Evolutionary conservation across 2,329 filamentous ascomycete species (phyloP), one percentile per base, ranked within the genome.

Genomic region (Penicillium thymicola): DNA sequence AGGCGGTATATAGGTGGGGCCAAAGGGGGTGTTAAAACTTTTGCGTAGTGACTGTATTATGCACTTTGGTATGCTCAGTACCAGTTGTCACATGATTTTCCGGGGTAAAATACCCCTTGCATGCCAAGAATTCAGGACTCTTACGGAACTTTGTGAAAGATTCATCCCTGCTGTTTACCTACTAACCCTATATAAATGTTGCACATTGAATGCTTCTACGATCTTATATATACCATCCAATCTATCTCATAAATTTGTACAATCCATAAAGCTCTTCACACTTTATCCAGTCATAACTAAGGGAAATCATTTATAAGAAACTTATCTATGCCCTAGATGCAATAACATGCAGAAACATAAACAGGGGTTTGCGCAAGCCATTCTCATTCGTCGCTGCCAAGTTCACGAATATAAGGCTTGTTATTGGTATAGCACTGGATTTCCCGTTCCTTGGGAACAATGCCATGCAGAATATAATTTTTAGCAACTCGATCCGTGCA

Each of bases 401-500:
- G 8, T 18, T 14, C 16, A 38, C 4, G 8, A 10, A 28, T 10
- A 38, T 38, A 48, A 18, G 46, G 46, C 46, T 28, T 48, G 7
- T 28, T 4, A 48, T 56, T 50, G 13, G 57, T 49, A 42, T 50
- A 48, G 32, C 56, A 58, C 3, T 51, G 30, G 0, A 41, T 41
- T 18, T 61, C 58, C 50, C 40, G 51, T 18, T 57, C 48, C 2
- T 42, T 13, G 0, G 60, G 58, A 41, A 59, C 30, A 37, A 9
- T 37, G 2, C 60, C 60, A 30, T 59, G 21, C 21, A 59, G 25
- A 37, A 61, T 59, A 28, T 61, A 62, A 36, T 45, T 56, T 30
- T 55, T 62, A 8, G 40, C 55, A 36, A 61, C 25, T 30, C 27
- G 32, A 51, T 61, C 54, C 7, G 60, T 61, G 23, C 60, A 62